Conservation (phyloP, 257 asterid genomes). For the Solanum appendiculatum region DNA sequence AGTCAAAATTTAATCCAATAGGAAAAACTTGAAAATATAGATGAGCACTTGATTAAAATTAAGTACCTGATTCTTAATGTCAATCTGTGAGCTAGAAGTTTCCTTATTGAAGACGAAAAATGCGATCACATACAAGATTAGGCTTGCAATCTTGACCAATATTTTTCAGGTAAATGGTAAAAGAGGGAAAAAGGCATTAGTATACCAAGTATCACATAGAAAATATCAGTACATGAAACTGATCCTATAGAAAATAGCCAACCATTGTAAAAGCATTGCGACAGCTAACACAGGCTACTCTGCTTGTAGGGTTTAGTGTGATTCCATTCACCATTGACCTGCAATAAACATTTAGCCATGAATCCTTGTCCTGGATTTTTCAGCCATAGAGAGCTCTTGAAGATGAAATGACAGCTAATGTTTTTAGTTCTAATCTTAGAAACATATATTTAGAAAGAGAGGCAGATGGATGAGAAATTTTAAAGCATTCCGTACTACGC, state of each 20-base stretch:
- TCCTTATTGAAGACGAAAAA: conserved; percentile 47
- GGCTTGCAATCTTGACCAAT: conserved; percentile 65
- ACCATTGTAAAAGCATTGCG: conserved; percentile 95
- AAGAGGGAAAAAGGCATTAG: not conserved
- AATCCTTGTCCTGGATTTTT: not conserved
- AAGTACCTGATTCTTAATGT: conserved; percentile 61
- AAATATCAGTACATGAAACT: not conserved
- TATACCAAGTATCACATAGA: not conserved
- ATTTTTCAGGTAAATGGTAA: not conserved
- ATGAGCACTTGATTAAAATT: not conserved
- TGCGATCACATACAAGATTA: conserved; percentile 69
- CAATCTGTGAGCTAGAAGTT: conserved; percentile 22
- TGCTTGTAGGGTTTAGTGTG: conserved; percentile 78
- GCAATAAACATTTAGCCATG: conserved; percentile 3
- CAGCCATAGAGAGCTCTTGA: not conserved
- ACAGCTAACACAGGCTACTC: conserved; percentile 82
- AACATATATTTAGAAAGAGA: not conserved
- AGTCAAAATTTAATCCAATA: not conserved
- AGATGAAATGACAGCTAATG: not conserved
- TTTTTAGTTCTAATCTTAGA: not conserved
- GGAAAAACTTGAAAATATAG: not conserved
- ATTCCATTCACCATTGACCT: conserved; percentile 99
- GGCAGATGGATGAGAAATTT: not conserved
- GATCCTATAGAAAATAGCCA: conserved; percentile 6
- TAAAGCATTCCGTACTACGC: not conserved